Percentiles rank a stretch among this genome's conserved stretches.
These are phyloP conservation scores for Cucurbita argyrosperma DNA, from an alignment of 306 rosid genomes.

Conservation along the genomic window DNA sequence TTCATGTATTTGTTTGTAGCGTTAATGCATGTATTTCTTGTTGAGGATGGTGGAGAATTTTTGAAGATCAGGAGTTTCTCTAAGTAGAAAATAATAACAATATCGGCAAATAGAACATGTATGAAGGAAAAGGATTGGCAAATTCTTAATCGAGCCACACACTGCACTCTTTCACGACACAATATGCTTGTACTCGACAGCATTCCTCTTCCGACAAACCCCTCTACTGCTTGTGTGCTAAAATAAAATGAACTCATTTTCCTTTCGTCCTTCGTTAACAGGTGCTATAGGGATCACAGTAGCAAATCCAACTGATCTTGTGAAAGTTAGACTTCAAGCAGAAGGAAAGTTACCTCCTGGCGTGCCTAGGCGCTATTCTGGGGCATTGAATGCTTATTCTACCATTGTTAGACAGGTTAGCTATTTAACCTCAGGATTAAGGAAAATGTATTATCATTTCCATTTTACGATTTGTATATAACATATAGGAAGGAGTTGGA, in stretches of 20 bases:
- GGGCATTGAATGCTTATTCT: slow-evolving; percentile 87
- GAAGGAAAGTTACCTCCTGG: slow-evolving; percentile 88
- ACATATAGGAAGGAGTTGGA: slow-evolving; percentile 60
- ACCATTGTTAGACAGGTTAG: slow-evolving; percentile 77
- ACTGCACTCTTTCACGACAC: not conserved
- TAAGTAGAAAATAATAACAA: not conserved
- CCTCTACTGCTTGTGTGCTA: not conserved
- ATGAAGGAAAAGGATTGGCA: not conserved
- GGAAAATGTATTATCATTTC: not conserved
- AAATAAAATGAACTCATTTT: not conserved
- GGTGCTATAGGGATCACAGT: slow-evolving; percentile 73
- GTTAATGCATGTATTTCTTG: not conserved
- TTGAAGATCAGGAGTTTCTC: not conserved
- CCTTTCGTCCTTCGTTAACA: slow-evolving; percentile 9
- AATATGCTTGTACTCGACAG: not conserved
- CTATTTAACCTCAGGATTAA: slow-evolving; percentile 2
- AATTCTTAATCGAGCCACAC: not conserved
- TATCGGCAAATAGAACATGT: not conserved
- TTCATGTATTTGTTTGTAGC: not conserved
- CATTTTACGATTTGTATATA: not conserved
- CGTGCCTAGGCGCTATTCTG: slow-evolving; percentile 81
- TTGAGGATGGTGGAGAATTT: not conserved
- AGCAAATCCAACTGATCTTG: slow-evolving; percentile 97
- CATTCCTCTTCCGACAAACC: not conserved
- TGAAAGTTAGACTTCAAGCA: slow-evolving; percentile 90